These are phyloP conservation scores for Mucuna pruriens DNA, from an alignment of 306 rosid genomes.

Conservation along the genomic window DNA sequence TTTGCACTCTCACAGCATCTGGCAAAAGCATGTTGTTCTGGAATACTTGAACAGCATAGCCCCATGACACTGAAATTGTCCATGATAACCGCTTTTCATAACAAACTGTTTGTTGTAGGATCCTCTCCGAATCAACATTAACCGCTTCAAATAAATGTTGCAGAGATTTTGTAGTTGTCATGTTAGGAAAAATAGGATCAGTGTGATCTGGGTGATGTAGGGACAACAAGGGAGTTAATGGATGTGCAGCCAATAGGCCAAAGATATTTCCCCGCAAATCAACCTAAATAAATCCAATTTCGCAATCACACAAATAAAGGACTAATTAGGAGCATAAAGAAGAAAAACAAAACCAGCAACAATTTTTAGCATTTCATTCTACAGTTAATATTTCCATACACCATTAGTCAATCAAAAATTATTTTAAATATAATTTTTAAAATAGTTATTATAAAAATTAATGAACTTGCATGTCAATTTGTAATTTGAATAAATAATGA, in stretches of 20 bases:
- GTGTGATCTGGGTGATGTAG: conserved; percentile 62
- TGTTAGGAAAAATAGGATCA: conserved; percentile 75
- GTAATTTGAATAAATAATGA: too few relatives aligned
- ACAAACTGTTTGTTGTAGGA: conserved; percentile 75
- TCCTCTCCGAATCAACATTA: conserved; percentile 64
- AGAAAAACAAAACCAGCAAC: not conserved
- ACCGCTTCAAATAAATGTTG: conserved; percentile 64
- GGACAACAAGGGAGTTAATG: conserved; percentile 67
- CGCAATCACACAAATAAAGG: conserved; percentile 17
- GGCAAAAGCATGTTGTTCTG: conserved; percentile 55
- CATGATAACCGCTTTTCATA: conserved; percentile 64
- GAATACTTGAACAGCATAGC: conserved; percentile 78
- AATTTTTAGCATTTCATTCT: not conserved
- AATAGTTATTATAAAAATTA: too few relatives aligned
- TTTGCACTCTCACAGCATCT: conserved; percentile 50
- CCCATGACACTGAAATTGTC: conserved; percentile 89
- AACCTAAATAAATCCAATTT: conserved; percentile 55
- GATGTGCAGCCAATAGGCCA: conserved; percentile 85
- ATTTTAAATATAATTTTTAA: too few relatives aligned
- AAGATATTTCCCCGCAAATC: conserved; percentile 69
- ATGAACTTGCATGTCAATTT: too few relatives aligned
- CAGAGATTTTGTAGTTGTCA: conserved; percentile 56
- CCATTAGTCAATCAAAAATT: too few relatives aligned
- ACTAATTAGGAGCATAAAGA: not conserved
- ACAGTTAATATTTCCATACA: not conserved